phyloP scores from a whole-genome alignment of 371 early-diverging fungal genomes.

The Apophysomyces variabilis region DNA sequence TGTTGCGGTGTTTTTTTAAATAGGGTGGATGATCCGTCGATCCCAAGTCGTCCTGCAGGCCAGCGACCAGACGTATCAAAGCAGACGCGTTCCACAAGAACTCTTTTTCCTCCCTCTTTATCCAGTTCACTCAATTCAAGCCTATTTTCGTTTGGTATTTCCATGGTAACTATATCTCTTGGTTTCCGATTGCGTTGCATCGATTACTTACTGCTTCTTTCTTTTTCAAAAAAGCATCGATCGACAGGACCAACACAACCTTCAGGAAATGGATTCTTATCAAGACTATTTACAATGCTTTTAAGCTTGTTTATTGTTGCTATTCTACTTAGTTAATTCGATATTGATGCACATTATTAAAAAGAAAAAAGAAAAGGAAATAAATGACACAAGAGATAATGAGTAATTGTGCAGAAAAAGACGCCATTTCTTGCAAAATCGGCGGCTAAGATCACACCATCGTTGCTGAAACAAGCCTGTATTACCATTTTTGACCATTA shows the following conservation, averaged over 20 bases:
- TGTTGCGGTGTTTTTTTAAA: background rate
- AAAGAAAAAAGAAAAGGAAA: background rate
- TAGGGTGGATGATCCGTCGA: conserved; percentile 38
- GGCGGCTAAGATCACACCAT: too few relatives aligned
- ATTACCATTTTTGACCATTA: background rate
- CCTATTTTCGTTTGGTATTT: conserved; percentile 63
- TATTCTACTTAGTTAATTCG: conserved; percentile 8
- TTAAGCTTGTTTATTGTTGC: conserved; percentile 13
- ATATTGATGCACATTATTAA: background rate
- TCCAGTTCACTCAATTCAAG: conserved; percentile 53
- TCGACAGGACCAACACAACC: background rate
- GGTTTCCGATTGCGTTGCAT: background rate
- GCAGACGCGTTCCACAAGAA: conserved; percentile 49
- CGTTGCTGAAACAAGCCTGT: too few relatives aligned
- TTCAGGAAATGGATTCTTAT: conserved; percentile 14
- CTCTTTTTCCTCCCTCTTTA: conserved; percentile 46
- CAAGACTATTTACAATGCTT: conserved; percentile 7
- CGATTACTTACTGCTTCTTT: background rate
- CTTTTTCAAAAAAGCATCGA: background rate
- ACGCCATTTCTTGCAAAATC: too few relatives aligned
- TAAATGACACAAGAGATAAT: background rate
- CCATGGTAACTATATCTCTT: conserved; percentile 36
- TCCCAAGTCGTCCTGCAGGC: conserved; percentile 73
- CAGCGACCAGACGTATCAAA: conserved; percentile 67
- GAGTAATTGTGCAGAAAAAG: too few relatives aligned